Evolutionary conservation across 306 rosid genomes (phyloP).

Genomic region (Heteromeles arbutifolia): DNA sequence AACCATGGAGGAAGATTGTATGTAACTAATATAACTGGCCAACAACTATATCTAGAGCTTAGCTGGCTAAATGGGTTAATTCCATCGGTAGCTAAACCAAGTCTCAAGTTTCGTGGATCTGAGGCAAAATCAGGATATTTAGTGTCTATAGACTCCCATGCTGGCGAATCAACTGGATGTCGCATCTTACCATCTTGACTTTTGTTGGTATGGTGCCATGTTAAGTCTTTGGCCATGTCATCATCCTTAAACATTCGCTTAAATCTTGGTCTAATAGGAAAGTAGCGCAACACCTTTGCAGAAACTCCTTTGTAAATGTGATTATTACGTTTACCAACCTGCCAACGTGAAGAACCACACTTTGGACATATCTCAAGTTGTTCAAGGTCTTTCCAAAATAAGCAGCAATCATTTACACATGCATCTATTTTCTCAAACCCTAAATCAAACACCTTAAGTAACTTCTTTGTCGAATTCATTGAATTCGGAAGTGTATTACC

Average conservation of each 20-base stretch:
- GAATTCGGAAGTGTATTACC: background rate
- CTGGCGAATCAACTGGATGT: background rate
- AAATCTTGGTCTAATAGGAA: background rate
- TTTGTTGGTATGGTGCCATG: background rate
- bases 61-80: background rate
- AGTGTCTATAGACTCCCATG: background rate
- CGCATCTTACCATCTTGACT: background rate
- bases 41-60: constrained; percentile 6
- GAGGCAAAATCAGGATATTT: background rate
- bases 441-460: too few relatives aligned
- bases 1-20: background rate
- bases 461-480: background rate
- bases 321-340: background rate
- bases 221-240: background rate
- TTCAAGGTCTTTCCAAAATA: background rate
- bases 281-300: background rate
- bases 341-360: background rate
- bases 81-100: background rate
- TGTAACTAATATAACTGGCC: background rate
- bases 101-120: background rate
- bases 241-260: background rate
- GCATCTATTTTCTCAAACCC: background rate
- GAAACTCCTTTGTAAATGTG: background rate
- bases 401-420: background rate
- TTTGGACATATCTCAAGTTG: background rate